A percentile compares a stretch with the other conserved stretches of the same genome.
These are phyloP conservation scores for Solanum raphanifolium DNA, from an alignment of 257 asterid genomes.

Conservation along the genomic window DNA sequence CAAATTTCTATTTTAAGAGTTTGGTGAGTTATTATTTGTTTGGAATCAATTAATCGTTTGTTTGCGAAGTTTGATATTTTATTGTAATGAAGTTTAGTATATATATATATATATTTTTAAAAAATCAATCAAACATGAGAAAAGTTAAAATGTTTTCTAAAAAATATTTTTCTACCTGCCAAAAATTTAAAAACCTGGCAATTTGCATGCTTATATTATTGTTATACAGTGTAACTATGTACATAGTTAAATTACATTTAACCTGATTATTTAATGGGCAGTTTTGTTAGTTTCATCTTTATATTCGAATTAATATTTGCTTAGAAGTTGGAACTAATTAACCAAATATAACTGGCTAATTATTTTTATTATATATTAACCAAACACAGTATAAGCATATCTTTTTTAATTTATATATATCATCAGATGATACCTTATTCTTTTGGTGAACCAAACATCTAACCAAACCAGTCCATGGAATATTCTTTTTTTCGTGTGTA, in stretches of 20 bases:
- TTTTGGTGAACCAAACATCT: not conserved
- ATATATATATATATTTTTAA: too few relatives aligned
- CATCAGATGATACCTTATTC: not conserved
- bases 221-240: not conserved
- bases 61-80: not conserved
- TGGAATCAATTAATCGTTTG: too few relatives aligned
- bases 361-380: too few relatives aligned
- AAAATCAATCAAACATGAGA: too few relatives aligned
- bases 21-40: not conserved
- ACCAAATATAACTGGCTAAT: too few relatives aligned
- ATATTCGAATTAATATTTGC: not conserved
- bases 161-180: not conserved
- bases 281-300: not conserved
- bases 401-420: too few relatives aligned
- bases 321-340: not conserved
- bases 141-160: too few relatives aligned
- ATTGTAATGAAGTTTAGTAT: not conserved
- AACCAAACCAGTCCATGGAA: not conserved
- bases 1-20: not conserved
- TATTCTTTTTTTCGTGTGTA: not conserved
- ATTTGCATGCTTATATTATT: not conserved
- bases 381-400: not conserved
- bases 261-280: not conserved
- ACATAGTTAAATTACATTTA: not conserved
- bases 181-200: not conserved